A percentile compares a stretch with the other conserved stretches of the same genome.
These are phyloP conservation scores for Candida tallmaniae DNA, from an alignment of 805 yeast genomes.

Conservation along the genomic window DNA sequence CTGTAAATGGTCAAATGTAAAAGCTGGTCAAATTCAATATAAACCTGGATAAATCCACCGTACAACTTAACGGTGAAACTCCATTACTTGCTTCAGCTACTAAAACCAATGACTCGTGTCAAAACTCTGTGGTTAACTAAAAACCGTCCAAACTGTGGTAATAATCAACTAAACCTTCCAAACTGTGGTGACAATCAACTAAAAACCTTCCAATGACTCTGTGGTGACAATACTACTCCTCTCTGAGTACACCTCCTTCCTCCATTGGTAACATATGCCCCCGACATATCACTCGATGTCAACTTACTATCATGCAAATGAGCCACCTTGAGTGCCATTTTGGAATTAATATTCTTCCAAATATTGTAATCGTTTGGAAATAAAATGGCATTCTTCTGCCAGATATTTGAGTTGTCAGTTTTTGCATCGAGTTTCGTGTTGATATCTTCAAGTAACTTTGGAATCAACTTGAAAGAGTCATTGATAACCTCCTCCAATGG, in stretches of 20 bases:
- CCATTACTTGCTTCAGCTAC: too few relatives aligned
- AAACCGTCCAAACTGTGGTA: too few relatives aligned
- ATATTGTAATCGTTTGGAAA: conserved; percentile 67
- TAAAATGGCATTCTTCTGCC: conserved; percentile 70
- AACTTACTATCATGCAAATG: conserved; percentile 45
- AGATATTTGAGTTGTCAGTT: conserved; percentile 19
- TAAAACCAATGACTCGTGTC: too few relatives aligned
- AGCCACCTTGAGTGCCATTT: conserved; percentile 58
- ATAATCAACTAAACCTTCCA: too few relatives aligned
- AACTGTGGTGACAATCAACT: too few relatives aligned
- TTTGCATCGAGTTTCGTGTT: conserved; percentile 32
- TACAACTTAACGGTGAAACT: too few relatives aligned
- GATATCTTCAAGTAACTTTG: conserved; percentile 53
- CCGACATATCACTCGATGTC: conserved; percentile 48
- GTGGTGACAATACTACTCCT: conserved; percentile 63
- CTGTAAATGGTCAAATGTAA: too few relatives aligned
- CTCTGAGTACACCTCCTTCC: conserved; percentile 57
- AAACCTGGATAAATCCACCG: too few relatives aligned
- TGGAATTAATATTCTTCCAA: conserved; percentile 63
- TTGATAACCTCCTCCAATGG: conserved; percentile 41
- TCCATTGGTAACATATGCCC: conserved; percentile 46
- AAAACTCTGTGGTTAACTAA: too few relatives aligned
- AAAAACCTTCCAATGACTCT: too few relatives aligned
- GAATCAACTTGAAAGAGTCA: conserved; percentile 54
- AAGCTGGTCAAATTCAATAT: too few relatives aligned